phyloP scores from a whole-genome alignment of 345 rosid genomes.

The Lagerstroemia speciosa region DNA sequence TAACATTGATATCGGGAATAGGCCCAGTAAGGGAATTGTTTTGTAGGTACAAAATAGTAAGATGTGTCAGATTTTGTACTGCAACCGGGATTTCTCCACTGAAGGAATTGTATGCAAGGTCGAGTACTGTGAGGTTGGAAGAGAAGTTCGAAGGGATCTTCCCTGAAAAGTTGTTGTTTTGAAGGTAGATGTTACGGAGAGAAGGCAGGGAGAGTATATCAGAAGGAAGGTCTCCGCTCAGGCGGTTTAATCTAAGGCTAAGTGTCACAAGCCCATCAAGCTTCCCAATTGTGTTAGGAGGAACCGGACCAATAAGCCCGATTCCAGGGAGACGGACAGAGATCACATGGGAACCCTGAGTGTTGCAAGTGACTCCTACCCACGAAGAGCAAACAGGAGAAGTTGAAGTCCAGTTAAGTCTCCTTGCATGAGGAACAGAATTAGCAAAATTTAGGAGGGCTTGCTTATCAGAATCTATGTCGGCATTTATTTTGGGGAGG shows the following conservation, averaged over 20 bases:
- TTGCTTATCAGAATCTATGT: conserved; percentile 50
- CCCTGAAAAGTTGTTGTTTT: conserved; percentile 75
- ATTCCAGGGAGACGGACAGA: conserved; percentile 74
- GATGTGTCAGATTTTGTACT: conserved; percentile 41
- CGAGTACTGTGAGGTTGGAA: conserved; percentile 43
- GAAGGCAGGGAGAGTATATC: conserved; percentile 69
- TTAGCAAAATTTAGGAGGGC: conserved; percentile 71
- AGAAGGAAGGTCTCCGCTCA: conserved; percentile 61
- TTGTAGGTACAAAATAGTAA: conserved; percentile 53
- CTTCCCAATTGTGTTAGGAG: conserved; percentile 62
- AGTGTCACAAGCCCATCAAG: conserved; percentile 60
- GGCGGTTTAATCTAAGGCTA: conserved; percentile 68
- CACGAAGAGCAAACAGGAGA: conserved; percentile 51
- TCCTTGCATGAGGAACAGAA: conserved; percentile 61
- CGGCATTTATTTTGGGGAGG: conserved; percentile 29
- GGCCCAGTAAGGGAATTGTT: conserved; percentile 59
- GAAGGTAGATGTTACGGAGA: conserved; percentile 55
- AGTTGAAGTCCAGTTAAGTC: conserved; percentile 65
- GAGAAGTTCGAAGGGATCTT: conserved; percentile 49
- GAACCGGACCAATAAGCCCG: conserved; percentile 72
- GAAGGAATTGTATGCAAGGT: conserved; percentile 68
- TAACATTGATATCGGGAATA: conserved; percentile 46
- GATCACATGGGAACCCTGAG: conserved; percentile 42
- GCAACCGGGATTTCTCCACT: conserved; percentile 52
- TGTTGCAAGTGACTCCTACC: conserved; percentile 67